Percentiles rank a stretch among this genome's conserved stretches.
Conservation (phyloP, 768 basidiomycete genomes). For the Suillus lakei region DNA sequence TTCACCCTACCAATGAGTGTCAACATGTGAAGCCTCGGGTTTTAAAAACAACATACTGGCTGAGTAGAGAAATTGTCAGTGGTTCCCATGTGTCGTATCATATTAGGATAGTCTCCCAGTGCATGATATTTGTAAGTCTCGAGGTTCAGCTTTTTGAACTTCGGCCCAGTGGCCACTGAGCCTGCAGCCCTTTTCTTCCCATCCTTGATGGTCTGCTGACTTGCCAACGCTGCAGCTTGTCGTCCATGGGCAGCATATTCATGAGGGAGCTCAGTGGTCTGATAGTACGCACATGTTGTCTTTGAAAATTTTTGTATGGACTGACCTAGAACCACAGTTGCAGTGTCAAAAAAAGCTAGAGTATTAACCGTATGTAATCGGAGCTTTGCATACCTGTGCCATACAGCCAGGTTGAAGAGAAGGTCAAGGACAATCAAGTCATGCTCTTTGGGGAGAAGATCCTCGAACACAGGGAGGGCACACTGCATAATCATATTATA, state of each 20-base stretch:
- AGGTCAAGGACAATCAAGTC: slow-evolving; percentile 15
- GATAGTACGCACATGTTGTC: slow-evolving; percentile 26
- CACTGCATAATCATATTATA: slow-evolving; percentile 19
- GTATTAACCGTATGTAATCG: not conserved
- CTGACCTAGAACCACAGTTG: slow-evolving; percentile 26
- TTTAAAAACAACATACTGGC: slow-evolving; percentile 15
- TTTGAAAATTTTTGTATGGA: slow-evolving; percentile 28
- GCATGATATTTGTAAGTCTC: slow-evolving; percentile 18
- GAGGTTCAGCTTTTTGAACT: slow-evolving; percentile 14
- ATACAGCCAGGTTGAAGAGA: slow-evolving; percentile 2
- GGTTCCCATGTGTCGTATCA: slow-evolving; percentile 30
- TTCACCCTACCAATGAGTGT: slow-evolving; percentile 34
- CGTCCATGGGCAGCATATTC: slow-evolving; percentile 32
- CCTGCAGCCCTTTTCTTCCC: not conserved
- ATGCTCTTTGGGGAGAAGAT: slow-evolving; percentile 29
- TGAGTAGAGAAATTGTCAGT: slow-evolving; percentile 42
- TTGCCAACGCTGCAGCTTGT: slow-evolving; percentile 9
- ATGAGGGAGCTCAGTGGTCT: slow-evolving; percentile 34
- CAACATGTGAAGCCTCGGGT: not conserved
- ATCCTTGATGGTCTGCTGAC: not conserved
- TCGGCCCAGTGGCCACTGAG: not conserved
- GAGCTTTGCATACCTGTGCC: slow-evolving; percentile 19
- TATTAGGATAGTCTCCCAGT: slow-evolving; percentile 16
- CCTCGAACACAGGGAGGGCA: slow-evolving; percentile 42
- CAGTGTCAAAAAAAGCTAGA: slow-evolving; percentile 24